phyloP scores from a whole-genome alignment of 805 yeast genomes.

The Candida michaelii region DNA sequence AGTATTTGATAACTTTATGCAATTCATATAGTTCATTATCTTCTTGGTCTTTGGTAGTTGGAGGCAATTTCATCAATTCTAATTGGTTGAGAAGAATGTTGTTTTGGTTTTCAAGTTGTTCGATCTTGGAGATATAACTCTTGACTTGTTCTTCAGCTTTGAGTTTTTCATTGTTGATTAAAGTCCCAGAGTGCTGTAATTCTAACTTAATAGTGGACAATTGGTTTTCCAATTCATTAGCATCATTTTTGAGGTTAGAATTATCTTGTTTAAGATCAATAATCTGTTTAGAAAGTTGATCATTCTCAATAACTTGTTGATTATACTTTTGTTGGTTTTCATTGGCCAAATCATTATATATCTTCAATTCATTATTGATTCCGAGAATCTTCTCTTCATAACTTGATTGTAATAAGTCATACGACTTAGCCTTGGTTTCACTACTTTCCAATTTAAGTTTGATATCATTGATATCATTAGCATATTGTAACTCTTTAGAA shows the following conservation, averaged over 20 bases:
- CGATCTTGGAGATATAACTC: conserved; percentile 43
- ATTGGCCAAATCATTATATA: conserved; percentile 47
- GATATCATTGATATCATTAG: conserved; percentile 26
- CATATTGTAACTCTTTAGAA: conserved; percentile 19
- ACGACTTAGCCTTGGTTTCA: conserved; percentile 31
- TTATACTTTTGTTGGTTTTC: conserved; percentile 57
- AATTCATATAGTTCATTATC: conserved; percentile 21
- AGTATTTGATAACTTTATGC: conserved; percentile 54
- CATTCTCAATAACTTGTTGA: conserved; percentile 53
- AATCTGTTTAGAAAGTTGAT: conserved; percentile 44
- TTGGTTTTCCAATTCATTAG: conserved; percentile 12
- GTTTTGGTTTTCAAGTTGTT: conserved; percentile 68
- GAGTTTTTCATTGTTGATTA: conserved; percentile 22
- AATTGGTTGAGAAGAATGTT: conserved; percentile 66
- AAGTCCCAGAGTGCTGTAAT: conserved; percentile 19
- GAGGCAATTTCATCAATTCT: conserved; percentile 34
- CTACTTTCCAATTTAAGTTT: conserved; percentile 23
- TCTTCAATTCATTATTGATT: conserved; percentile 28
- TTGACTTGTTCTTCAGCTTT: conserved; percentile 36
- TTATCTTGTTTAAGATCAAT: conserved; percentile 19
- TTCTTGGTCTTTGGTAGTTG: neutral
- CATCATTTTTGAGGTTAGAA: conserved; percentile 16
- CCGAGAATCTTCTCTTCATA: conserved; percentile 30
- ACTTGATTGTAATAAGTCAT: conserved; percentile 32
- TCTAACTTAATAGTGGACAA: conserved; percentile 13